Evolutionary conservation across 495 filamentous ascomycete genomes (phyloP), one percentile per base, ranked within the genome.

Genomic region (Apiosordaria backusii): DNA sequence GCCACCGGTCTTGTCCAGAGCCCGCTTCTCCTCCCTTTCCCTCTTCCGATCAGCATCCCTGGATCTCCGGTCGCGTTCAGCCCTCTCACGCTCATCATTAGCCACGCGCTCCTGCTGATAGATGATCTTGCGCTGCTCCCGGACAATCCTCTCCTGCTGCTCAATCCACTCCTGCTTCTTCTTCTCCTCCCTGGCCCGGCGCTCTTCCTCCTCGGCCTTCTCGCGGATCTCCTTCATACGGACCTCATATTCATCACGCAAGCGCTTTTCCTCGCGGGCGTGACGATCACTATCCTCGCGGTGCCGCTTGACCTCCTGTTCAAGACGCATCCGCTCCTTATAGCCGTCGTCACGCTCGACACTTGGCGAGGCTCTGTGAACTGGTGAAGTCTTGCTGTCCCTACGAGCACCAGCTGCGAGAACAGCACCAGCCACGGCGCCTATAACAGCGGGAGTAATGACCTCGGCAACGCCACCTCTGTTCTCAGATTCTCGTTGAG

Each of bases 201-300:
- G 64, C 26, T 57, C 63, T 50, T 69, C 62, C 50, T 57, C 35
- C 4, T 68, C 66, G 21, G 70, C 68, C 22, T 63, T 64, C 18
- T 62, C 40, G 18, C 52, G 64, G 4, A 65, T 50, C 21, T 66
- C 64, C 27, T 74, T 70, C 35, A 75, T 68, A 23, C 68, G 55
- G 21, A 58, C 70, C 54, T 74, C 69, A 52, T 68, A 65, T 61
- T 76, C 70, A 29, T 73, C 67, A 21, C 71, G 70, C 22, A 53
- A 50, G n/a, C 59, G 68, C 10, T 66, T 62, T 24, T 71, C 66
- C 21, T 74, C 73, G 55, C 67, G 65, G 45, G 72, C 75, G 22
- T 64, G 69, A 19, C 55, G 60, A 45, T 72, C 72, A 35, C 73
- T 68, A 23, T 72, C 72, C 63, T 71, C 74, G 27, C 66, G 73